Conservation (phyloP, 1,284 basidiomycete genomes). For the Entoloma clypeatum region DNA sequence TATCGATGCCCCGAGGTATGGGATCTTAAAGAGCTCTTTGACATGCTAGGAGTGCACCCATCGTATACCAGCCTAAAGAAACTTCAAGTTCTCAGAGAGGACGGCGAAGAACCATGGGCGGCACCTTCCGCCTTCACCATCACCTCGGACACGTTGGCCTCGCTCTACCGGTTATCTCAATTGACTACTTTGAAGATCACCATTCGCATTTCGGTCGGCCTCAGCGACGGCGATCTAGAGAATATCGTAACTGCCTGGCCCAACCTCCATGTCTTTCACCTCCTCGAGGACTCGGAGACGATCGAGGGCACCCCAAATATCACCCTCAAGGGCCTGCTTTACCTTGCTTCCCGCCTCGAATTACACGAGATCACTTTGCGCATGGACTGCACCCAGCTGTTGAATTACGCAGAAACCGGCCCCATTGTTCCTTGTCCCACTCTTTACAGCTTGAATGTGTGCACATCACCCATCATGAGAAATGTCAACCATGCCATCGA, state of each 20-base stretch:
- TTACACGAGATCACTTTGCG: constrained; percentile 1
- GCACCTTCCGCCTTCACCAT: constrained; percentile 6
- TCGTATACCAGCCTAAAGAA: background rate
- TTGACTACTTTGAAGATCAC: constrained; percentile 3
- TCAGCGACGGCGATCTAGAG: constrained; percentile 2
- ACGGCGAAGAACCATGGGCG: background rate
- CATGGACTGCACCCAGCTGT: constrained; percentile 1
- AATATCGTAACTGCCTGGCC: constrained; percentile 8
- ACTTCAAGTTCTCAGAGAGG: background rate
- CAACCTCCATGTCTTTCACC: background rate
- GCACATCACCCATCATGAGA: constrained; percentile 2
- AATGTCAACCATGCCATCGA: background rate
- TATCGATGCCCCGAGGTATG: background rate
- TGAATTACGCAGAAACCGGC: background rate
- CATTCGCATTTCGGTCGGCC: background rate
- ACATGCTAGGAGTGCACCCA: background rate
- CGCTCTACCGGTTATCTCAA: background rate
- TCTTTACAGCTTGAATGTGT: background rate
- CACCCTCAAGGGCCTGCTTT: constrained; percentile 2
- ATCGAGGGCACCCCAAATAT: background rate
- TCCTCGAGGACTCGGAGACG: constrained; percentile 4
- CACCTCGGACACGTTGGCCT: constrained; percentile 3
- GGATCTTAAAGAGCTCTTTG: constrained; percentile 2
- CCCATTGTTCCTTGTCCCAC: background rate
- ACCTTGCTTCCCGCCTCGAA: background rate